Evolutionary conservation across 2,329 filamentous ascomycete genomes (phyloP).

Genomic region (Colletotrichum sp.): DNA sequence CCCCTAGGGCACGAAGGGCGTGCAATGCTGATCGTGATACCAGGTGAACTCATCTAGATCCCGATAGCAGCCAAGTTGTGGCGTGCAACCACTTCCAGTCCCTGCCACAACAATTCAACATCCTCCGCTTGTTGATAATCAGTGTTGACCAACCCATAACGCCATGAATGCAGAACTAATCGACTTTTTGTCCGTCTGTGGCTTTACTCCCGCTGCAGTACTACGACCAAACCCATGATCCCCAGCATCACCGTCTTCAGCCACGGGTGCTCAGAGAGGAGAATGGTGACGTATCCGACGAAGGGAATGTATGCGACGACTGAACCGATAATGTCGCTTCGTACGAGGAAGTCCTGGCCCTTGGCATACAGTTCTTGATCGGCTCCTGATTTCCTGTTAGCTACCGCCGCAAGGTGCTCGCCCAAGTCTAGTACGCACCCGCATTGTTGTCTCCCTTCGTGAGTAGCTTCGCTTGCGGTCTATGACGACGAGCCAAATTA

Average conservation of each 20-base stretch:
- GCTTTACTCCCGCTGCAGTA: constrained; percentile 83
- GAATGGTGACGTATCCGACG: constrained; percentile 95
- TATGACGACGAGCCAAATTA: constrained; percentile 27
- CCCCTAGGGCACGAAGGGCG: not conserved
- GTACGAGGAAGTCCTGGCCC: constrained; percentile 85
- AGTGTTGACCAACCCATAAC: not conserved
- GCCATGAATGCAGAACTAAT: not conserved
- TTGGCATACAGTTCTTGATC: constrained; percentile 65
- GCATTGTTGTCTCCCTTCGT: constrained; percentile 99
- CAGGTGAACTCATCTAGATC: not conserved
- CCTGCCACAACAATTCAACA: not conserved
- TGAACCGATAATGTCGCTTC: constrained; percentile 90
- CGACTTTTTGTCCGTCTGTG: not conserved
- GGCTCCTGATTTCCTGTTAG: not conserved
- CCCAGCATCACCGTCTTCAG: constrained; percentile 94
- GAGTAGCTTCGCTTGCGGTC: constrained; percentile 72
- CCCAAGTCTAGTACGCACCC: constrained; percentile 27
- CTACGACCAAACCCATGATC: constrained; percentile 92
- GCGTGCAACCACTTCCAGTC: not conserved
- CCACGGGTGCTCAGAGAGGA: constrained; percentile 96
- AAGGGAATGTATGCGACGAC: constrained; percentile 92
- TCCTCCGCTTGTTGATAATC: not conserved
- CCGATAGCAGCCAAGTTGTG: not conserved
- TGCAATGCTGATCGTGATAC: not conserved
- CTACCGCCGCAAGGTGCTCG: not conserved